phyloP scores from a whole-genome alignment of 768 basidiomycete genomes.

The Cystobasidiopsis lactophilus region DNA sequence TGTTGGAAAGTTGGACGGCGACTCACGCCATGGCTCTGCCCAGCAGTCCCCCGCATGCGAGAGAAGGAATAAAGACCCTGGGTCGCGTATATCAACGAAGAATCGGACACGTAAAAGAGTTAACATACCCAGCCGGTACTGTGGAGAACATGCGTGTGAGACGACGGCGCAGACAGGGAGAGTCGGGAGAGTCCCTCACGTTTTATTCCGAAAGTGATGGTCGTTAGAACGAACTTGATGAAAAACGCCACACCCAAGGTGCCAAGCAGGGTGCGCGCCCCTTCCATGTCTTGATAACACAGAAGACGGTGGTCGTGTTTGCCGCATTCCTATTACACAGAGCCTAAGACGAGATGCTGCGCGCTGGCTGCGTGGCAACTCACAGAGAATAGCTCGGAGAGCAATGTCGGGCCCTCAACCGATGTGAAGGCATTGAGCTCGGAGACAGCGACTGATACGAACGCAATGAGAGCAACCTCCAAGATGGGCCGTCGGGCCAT shows the following conservation, averaged over 20 bases:
- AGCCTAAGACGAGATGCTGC: too few species aligned
- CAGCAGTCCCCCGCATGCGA: slow-evolving; percentile 78
- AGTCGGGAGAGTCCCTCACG: slow-evolving; percentile 19
- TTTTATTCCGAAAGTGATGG: slow-evolving; percentile 37
- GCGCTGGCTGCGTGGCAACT: slow-evolving; percentile 31
- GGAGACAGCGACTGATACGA: slow-evolving; percentile 47
- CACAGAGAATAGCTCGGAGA: slow-evolving; percentile 33
- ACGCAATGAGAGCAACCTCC: slow-evolving; percentile 58
- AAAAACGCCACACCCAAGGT: slow-evolving; percentile 54
- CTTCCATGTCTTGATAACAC: too few species aligned
- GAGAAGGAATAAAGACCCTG: slow-evolving; percentile 89
- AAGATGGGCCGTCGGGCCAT: slow-evolving; percentile 51
- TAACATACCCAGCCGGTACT: background rate
- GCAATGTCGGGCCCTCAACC: slow-evolving; percentile 40
- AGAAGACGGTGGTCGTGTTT: too few species aligned
- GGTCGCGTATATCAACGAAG: slow-evolving; percentile 36
- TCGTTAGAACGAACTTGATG: slow-evolving; percentile 55
- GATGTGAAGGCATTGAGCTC: slow-evolving; percentile 75
- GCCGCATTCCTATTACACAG: too few species aligned
- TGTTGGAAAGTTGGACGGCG: slow-evolving; percentile 56
- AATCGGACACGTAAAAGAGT: background rate
- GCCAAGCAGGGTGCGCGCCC: slow-evolving; percentile 31
- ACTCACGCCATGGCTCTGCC: slow-evolving; percentile 65
- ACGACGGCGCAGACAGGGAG: background rate
- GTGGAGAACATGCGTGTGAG: background rate